Evolutionary conservation across 148 eudicot genomes (phyloP).

Genomic region (Drosera capensis): DNA sequence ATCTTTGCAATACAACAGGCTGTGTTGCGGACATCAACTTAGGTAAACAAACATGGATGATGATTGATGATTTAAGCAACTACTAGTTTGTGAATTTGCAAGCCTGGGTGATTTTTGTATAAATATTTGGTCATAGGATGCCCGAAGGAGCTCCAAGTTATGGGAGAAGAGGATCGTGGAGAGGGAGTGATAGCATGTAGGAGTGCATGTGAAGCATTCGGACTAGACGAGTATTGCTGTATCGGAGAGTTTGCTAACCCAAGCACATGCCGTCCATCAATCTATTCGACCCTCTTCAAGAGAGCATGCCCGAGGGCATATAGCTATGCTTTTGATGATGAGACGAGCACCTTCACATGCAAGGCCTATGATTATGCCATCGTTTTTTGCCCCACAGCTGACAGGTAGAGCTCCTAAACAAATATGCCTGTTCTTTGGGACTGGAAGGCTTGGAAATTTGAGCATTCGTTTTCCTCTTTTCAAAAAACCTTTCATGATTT

Average conservation of each 20-base stretch:
- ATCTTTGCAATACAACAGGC: constrained; percentile 63
- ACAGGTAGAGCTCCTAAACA: constrained; percentile 19
- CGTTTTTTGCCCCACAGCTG: constrained; percentile 47
- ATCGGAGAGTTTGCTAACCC: constrained; percentile 80
- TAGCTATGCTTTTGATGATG: constrained; percentile 88
- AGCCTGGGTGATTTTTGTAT: background rate
- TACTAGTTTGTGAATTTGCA: background rate
- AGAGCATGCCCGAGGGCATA: constrained; percentile 88
- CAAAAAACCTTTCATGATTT: background rate
- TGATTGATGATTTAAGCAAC: background rate
- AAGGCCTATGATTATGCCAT: constrained; percentile 59
- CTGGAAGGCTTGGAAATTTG: too few relatives aligned
- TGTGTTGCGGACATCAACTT: constrained; percentile 62
- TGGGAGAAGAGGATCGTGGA: constrained; percentile 27
- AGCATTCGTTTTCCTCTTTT: too few relatives aligned
- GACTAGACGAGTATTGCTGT: constrained; percentile 77
- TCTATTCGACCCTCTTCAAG: constrained; percentile 74
- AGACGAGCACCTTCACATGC: constrained; percentile 90
- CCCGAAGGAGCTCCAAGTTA: constrained; percentile 89
- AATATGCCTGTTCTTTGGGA: too few relatives aligned
- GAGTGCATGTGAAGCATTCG: constrained; percentile 81
- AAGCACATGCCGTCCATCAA: constrained; percentile 53
- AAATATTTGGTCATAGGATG: constrained; percentile 37
- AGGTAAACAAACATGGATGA: constrained; percentile 24
- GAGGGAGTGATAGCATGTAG: constrained; percentile 62